Conservation (phyloP, 2,329 filamentous ascomycete genomes). For the Xylaria hypoxylon region DNA sequence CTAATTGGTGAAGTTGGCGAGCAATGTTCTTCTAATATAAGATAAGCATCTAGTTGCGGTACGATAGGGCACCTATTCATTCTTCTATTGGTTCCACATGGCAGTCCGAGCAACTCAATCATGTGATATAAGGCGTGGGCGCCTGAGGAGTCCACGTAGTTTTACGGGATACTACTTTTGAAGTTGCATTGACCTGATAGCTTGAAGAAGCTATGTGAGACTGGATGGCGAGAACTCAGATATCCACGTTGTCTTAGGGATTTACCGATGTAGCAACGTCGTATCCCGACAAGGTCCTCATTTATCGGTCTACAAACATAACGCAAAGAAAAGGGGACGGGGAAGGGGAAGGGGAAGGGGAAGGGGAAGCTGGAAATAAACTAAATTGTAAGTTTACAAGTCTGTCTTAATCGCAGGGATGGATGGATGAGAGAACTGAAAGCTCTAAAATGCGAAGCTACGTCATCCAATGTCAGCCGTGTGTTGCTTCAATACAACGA, state of each 20-base stretch:
- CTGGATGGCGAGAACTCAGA: not conserved
- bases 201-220: not conserved
- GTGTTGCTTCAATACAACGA: not conserved
- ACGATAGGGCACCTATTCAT: not conserved
- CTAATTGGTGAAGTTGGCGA: constrained; percentile 19
- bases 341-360: not conserved
- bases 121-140: constrained; percentile 10
- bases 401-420: not conserved
- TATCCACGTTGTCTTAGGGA: not conserved
- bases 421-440: not conserved
- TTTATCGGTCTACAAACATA: not conserved
- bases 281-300: not conserved
- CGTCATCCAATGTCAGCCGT: constrained; percentile 2
- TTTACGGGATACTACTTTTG: not conserved
- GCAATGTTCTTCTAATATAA: constrained; percentile 7
- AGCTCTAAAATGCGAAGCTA: not conserved
- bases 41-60: not conserved
- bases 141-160: constrained; percentile 18
- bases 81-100: constrained; percentile 29
- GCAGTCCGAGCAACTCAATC: constrained; percentile 19
- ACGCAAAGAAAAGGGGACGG: too few relatives aligned
- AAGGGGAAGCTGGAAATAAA: not conserved
- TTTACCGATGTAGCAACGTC: not conserved
- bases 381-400: not conserved
- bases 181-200: not conserved